Evolutionary conservation across 2,329 filamentous ascomycete genomes (phyloP).

Genomic region (Aureobasidium sp.): DNA sequence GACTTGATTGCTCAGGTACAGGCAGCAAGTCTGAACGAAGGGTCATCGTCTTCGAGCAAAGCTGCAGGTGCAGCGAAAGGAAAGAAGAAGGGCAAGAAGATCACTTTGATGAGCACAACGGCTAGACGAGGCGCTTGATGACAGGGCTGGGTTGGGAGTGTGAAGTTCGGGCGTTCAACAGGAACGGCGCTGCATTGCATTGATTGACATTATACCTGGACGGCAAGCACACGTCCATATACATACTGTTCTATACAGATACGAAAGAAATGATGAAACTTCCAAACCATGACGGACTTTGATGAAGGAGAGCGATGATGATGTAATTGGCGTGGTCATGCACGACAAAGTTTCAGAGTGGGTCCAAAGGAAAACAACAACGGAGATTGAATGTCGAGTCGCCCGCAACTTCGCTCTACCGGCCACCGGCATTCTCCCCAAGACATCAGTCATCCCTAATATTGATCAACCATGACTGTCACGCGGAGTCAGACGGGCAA

Average conservation of each 20-base stretch:
- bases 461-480: conserved; percentile 23
- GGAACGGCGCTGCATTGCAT: conserved; percentile 1
- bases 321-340: neutral
- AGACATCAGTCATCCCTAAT: neutral
- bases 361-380: conserved; percentile 13
- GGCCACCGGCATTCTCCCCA: conserved; percentile 9
- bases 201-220: conserved; percentile 7
- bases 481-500: conserved; percentile 44
- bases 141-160: neutral
- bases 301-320: neutral
- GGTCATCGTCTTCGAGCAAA: neutral
- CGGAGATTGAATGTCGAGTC: conserved; percentile 13
- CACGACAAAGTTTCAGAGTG: conserved; percentile 8
- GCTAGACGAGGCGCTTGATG: conserved; percentile 49
- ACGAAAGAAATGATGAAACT: conserved; percentile 3
- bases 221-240: neutral
- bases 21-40: conserved; percentile 25
- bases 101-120: conserved; percentile 62
- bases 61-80: conserved; percentile 38
- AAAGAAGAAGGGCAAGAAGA: conserved; percentile 62
- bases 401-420: neutral
- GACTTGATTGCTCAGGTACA: conserved; percentile 45
- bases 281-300: neutral
- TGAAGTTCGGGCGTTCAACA: neutral
- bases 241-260: conserved; percentile 5